Evolutionary conservation across 108 stramenopile genomes (phyloP), one percentile per base, ranked within the genome.

Genomic region (Pseudonitzschia delicatissima): DNA sequence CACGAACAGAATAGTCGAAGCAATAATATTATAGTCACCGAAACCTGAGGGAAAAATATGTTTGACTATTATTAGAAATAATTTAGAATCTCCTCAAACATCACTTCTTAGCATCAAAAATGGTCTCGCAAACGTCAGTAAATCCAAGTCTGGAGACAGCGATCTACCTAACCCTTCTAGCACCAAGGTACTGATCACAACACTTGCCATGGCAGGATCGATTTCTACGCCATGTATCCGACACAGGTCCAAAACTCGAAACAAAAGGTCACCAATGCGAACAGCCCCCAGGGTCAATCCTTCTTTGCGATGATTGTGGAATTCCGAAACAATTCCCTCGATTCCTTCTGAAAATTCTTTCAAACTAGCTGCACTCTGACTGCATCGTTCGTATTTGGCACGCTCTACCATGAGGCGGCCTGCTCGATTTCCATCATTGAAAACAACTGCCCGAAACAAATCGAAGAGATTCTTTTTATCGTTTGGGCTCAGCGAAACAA

Each of bases 361-460:
- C 12, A 84, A 77, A 25, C 94, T 86, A 31, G 89, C 91, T 13
- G 83, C 82, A 21, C 81, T 76, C 35, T 90, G 77, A 63, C 85
- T 83, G 62, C 95, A 96, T 27, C 77, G 63, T 69, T 96, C 92
- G 62, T 84, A 82, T 66, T 84, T 79, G 52, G 95, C 95, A 18
- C 95, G 82, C 67, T 92, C 91, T 11, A 96, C 87, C 89, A 96
- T 96, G 61, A 96, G 78, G 18, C 76, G 51, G 0, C 95, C 95
- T 29, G 95, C 95, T 53, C 67, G 61, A 33, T 88, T 63, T 17
- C 95, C 95, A 53, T 93, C 76, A 68, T 96, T 92, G 28, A 90
- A 55, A 48, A 96, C 82, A 8, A 96, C 88, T 4, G 92, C 87
- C 11, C 82, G 81, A 64, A 96, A 93, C 9, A 96, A 55, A 75